Evolutionary conservation across 768 basidiomycete genomes (phyloP).

Genomic region (Suillus weaverae): DNA sequence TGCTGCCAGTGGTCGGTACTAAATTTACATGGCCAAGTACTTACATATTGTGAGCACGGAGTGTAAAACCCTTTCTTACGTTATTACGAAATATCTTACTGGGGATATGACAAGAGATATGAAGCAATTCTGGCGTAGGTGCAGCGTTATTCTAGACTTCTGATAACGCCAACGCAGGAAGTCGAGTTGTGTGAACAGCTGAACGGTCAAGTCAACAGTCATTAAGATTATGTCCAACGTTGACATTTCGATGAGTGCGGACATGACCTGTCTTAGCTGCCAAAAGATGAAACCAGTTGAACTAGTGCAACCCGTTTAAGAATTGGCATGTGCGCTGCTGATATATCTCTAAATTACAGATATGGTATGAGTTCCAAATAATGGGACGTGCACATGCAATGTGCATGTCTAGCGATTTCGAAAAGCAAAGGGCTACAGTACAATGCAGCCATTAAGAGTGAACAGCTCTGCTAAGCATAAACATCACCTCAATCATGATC

Average conservation of each 20-base stretch:
- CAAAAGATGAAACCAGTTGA: neutral
- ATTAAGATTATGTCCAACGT: neutral
- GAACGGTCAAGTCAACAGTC: neutral
- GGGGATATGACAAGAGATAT: neutral
- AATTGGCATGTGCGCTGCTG: neutral
- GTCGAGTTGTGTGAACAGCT: neutral
- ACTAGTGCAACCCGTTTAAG: neutral
- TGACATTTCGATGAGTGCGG: neutral
- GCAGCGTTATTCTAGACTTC: neutral
- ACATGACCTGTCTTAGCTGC: neutral
- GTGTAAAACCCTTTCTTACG: too few relatives aligned
- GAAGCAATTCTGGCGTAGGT: neutral
- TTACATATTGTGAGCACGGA: too few relatives aligned
- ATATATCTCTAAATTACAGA: neutral
- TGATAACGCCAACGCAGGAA: neutral
- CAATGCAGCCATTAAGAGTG: neutral
- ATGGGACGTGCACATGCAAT: neutral
- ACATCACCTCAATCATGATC: neutral
- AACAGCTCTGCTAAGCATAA: neutral
- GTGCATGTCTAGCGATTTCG: neutral
- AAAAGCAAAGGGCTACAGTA: neutral
- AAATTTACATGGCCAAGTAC: too few relatives aligned
- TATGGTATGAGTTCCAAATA: neutral
- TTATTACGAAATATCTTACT: too few relatives aligned
- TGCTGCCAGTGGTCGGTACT: too few relatives aligned